phyloP scores from a whole-genome alignment of 78 protist species.

The Cavenderia fasciculata region DNA sequence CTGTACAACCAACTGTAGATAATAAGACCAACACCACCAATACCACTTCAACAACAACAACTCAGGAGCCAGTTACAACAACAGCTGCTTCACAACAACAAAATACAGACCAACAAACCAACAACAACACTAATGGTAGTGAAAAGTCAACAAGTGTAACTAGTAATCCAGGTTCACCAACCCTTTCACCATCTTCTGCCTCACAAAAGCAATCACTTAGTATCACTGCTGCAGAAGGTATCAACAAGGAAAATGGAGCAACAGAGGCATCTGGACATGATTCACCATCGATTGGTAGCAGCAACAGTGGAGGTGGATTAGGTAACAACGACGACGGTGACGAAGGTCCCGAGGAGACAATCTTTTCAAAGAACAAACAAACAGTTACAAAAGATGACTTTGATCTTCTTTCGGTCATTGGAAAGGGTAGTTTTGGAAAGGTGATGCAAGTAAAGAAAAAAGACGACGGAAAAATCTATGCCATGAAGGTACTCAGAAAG shows the following conservation, averaged over 20 bases:
- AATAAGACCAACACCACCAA: not conserved
- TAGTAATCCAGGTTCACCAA: not conserved
- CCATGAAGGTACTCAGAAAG: conserved; percentile 92
- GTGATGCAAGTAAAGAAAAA: conserved; percentile 91
- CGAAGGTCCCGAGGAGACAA: conserved; percentile 72
- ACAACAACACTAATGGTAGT: conserved; percentile 5
- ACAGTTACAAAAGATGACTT: conserved; percentile 89
- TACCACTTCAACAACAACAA: not conserved
- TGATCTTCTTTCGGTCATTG: conserved; percentile 86
- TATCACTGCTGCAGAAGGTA: not conserved
- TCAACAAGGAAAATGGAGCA: conserved; percentile 11
- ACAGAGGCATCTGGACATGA: not conserved
- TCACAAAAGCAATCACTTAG: not conserved
- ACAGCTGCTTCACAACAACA: not conserved
- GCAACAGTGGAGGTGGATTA: too few species aligned
- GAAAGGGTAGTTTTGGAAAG: conserved; percentile 89
- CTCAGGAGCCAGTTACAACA: not conserved
- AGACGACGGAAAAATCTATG: conserved; percentile 84
- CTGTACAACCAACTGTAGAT: too few species aligned
- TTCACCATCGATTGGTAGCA: conserved; percentile 16
- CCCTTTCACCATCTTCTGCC: not conserved
- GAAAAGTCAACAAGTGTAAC: not conserved
- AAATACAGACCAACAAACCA: not conserved
- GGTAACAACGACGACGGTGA: too few species aligned
- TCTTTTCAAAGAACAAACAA: conserved; percentile 66